A percentile compares a stretch with the other conserved stretches of the same genome.
These are phyloP conservation scores for Acephala macrosclerotiorum DNA, from an alignment of 2,329 filamentous ascomycete genomes.

Conservation along the genomic window DNA sequence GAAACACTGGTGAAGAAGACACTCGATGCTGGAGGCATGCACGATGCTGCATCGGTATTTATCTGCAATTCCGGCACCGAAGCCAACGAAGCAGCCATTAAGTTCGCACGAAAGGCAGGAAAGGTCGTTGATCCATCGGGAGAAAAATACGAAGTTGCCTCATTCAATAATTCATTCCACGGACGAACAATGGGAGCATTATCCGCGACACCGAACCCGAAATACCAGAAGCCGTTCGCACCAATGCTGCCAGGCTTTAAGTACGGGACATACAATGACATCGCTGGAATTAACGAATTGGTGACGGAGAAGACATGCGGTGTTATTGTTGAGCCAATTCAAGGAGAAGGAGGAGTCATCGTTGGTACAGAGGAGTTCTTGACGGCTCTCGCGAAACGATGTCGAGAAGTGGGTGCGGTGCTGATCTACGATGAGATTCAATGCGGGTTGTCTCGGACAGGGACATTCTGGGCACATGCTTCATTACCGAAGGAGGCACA, in stretches of 20 bases:
- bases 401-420: conserved; percentile 85
- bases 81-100: conserved; percentile 97
- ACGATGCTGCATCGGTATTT: conserved; percentile 81
- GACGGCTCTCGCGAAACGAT: conserved; percentile 80
- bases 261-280: conserved; percentile 86
- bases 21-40: conserved; percentile 79
- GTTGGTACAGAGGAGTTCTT: conserved; percentile 86
- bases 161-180: conserved; percentile 92
- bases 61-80: conserved; percentile 97
- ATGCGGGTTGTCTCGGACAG: conserved; percentile 88
- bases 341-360: conserved; percentile 94
- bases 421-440: conserved; percentile 98
- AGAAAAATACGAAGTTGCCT: conserved; percentile 83
- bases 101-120: conserved; percentile 92
- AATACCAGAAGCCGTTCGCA: conserved; percentile 94
- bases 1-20: conserved; percentile 86
- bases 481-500: conserved; percentile 80
- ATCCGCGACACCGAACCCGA: conserved; percentile 96
- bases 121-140: conserved; percentile 76
- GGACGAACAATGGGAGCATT: conserved; percentile 94
- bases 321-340: conserved; percentile 96
- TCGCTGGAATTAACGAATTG: conserved; percentile 72
- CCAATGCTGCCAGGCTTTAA: conserved; percentile 96
- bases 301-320: conserved; percentile 89
- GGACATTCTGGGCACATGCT: conserved; percentile 87